Percentiles rank a stretch among this genome's conserved stretches.
Evolutionary conservation across 495 filamentous ascomycete genomes (phyloP).

Genomic region (Penicillium lividum): DNA sequence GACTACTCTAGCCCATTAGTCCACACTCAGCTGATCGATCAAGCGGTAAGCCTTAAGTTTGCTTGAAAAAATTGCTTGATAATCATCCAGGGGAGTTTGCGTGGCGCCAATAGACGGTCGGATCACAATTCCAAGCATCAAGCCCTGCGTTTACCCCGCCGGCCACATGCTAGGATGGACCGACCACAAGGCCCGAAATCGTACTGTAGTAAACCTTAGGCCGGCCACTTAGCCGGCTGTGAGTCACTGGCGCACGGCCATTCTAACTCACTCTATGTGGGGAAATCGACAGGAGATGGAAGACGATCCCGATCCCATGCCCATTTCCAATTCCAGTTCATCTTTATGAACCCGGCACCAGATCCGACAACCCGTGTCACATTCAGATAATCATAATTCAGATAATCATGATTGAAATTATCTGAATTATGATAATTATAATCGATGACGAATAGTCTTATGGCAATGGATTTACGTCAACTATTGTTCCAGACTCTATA

Average conservation of each 20-base stretch:
- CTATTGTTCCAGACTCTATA: neutral
- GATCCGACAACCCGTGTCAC: slow-evolving; percentile 2
- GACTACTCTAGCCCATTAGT: neutral
- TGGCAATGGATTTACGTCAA: neutral
- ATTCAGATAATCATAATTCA: too few relatives aligned
- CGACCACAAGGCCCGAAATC: slow-evolving; percentile 6
- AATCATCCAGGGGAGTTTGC: slow-evolving; percentile 17
- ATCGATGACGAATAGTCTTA: neutral
- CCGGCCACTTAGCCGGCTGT: slow-evolving; percentile 22
- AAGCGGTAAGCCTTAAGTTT: neutral
- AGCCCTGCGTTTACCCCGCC: slow-evolving; percentile 16
- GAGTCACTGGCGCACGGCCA: slow-evolving; percentile 29
- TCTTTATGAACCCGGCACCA: slow-evolving; percentile 10
- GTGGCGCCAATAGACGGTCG: neutral
- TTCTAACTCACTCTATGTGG: slow-evolving; percentile 20
- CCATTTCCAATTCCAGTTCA: slow-evolving; percentile 9
- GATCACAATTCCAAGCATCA: neutral
- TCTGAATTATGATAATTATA: too few relatives aligned
- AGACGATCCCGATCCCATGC: slow-evolving; percentile 18
- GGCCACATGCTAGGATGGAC: slow-evolving; percentile 18
- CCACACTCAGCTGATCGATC: slow-evolving; percentile 4
- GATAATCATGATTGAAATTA: too few relatives aligned
- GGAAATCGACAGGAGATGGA: slow-evolving; percentile 16
- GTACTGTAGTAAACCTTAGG: neutral
- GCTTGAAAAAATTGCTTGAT: slow-evolving; percentile 4